Base-by-base conservation (phyloP, 225 moss, liverwort and hornwort genomes). In the Marchantia paleacea region DNA sequence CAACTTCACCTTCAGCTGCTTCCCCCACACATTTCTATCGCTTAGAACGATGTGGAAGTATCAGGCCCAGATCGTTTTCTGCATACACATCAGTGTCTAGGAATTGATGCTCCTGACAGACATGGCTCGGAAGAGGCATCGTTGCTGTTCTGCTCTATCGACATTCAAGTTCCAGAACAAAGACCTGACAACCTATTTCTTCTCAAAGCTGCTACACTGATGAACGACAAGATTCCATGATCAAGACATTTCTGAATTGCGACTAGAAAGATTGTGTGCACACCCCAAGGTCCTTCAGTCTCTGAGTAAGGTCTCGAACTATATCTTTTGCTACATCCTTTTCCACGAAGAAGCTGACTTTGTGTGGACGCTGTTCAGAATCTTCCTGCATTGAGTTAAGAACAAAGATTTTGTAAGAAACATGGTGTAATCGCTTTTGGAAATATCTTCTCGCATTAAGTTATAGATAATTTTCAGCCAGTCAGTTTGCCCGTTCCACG, bases 341-440 rank as follows among this genome's bases (percentile, higher is more conserved):
- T 86, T 89, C 83, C 20, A 92, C 91, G 73, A 89, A 87, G 79
- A 92, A 92, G 75, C 92, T 92, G 75, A 92, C 92, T 85, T 92
- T 92, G 83, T 89, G 85, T 16, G 89, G 91, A 81, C 90, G 89
- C 85, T 92, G 92, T 71, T 91, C 92, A 82, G 92, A 91, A 82
- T 91, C 92, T 83, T 89, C 91, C 92, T 92, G 92, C 61, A 28
- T 58, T 13, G 10, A 20, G 8, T 53, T 1, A 75, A 31, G 10
- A 13, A 10, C 26, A 73, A 25, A 52, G 39, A 48, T 6, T 70
- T 49, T 8, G 39, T 69, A 16, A 39, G 39, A 39, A 39, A 72
- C 6, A 72, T n/a, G 52, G n/a, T 39, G 7, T 39, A 39, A 2
- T 39, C 2, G 39, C 19, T 49, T 18, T 49, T 0, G 48, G 20